Evolutionary conservation across 352 stramenopile genomes (phyloP), one percentile per base, ranked within the genome.

Genomic region (Globisporangium apiculatum): DNA sequence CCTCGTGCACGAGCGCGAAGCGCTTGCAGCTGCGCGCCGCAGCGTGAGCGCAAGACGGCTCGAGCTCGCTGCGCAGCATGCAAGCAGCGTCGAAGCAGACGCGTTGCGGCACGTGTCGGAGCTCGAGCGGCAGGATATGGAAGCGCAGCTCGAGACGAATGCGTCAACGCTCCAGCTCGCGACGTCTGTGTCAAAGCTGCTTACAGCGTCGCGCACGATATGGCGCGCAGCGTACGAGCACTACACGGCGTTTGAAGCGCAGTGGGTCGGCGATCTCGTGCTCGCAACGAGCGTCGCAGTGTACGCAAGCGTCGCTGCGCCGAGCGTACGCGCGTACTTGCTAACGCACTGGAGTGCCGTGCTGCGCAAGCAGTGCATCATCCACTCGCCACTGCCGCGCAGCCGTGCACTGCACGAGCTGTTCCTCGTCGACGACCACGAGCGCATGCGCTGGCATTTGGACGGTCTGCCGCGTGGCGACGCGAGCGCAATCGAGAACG

Each of bases 181-280:
- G 0, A 69, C 55, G 3, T 72, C 74, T 0, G 78, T 83, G 1
- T 88, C 67, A 67, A 87, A 83, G 58, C 66, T 82, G 10, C 48
- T 89, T 0, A 59, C 65, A 43, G 74, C 67, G 0, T 82, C 70
- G 11, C 73, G 78, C 3, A 47, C 60, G 4, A 73, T 68, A 10
- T 91, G 80, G 79, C 48, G 70, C 18, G 37, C 62, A 3, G 43
- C 37, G 35, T 71, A 78, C 50, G 69, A 86, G 6, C 61, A 66
- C 10, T 85, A 75, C 57, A 70, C 58, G 0, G 58, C 77, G 51
- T 76, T 84, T 51, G 58, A 58, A 0, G 58, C 62, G 0, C 62
- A 87, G 24, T 77, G 71, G 58, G 69, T 76, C 53, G 83, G 75
- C 3, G 79, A 93, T 15, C 59, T 90, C 24, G 65, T 91, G n/a